Conservation (phyloP, 2,329 filamentous ascomycete genomes). For the Thermothelomyces thermophilus region DNA sequence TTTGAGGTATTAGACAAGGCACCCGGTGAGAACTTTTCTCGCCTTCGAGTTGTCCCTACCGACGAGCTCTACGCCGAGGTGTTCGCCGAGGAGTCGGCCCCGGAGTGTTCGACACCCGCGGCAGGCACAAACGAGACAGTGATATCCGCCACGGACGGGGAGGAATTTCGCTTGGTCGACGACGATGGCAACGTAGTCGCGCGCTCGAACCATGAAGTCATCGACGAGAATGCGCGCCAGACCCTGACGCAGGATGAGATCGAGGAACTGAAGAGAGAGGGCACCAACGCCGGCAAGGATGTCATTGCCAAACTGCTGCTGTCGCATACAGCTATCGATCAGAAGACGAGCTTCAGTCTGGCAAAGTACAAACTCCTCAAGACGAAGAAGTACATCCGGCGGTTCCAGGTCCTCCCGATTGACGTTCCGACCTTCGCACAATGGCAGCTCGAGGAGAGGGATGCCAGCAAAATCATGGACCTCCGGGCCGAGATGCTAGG, state of each 20-base stretch:
- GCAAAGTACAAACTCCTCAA: conserved; percentile 96
- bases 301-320: conserved; percentile 89
- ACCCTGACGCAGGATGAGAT: conserved; percentile 70
- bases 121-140: conserved; percentile 38
- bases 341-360: conserved; percentile 89
- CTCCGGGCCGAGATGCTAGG: conserved; percentile 77
- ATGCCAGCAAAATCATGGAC: conserved; percentile 75
- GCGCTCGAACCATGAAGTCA: conserved; percentile 51
- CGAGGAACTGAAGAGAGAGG: conserved; percentile 66
- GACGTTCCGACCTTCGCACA: conserved; percentile 70
- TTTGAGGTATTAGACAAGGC: conserved; percentile 77
- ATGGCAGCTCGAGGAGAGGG: conserved; percentile 73
- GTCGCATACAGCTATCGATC: conserved; percentile 80
- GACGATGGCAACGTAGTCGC: conserved; percentile 44
- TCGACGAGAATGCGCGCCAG: conserved; percentile 62
- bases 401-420: conserved; percentile 79
- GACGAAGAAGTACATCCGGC: conserved; percentile 83
- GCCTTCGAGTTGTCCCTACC: conserved; percentile 71
- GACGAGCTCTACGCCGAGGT: conserved; percentile 79
- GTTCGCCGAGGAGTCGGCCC: conserved; percentile 39
- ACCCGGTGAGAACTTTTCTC: conserved; percentile 57
- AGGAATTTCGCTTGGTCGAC: conserved; percentile 42
- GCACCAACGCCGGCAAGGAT: conserved; percentile 73
- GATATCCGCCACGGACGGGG: conserved; percentile 33
- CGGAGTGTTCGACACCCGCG: conserved; percentile 29